These are phyloP conservation scores for Exophiala mesophila DNA, from an alignment of 2,329 filamentous ascomycete genomes.

Conservation along the genomic window DNA sequence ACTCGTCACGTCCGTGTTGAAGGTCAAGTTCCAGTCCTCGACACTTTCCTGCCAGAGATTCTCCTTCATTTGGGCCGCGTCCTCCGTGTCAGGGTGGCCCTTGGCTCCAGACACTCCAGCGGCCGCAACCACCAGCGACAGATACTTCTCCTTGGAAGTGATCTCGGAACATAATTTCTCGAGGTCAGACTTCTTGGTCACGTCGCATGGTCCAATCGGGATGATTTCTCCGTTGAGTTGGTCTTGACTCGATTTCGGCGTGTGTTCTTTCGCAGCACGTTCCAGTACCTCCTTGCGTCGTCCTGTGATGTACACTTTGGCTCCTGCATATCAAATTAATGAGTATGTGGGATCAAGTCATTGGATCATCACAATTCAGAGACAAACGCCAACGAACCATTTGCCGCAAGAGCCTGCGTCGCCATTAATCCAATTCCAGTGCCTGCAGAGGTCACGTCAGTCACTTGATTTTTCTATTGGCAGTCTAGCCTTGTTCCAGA, in stretches of 20 bases:
- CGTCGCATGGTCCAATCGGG: constrained; percentile 52
- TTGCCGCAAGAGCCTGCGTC: constrained; percentile 30
- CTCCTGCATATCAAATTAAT: constrained; percentile 18
- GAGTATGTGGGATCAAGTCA: not conserved
- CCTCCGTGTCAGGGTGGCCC: constrained; percentile 47
- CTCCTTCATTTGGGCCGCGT: constrained; percentile 52
- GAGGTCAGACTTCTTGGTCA: constrained; percentile 57
- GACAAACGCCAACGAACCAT: too few species aligned
- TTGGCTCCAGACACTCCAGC: constrained; percentile 64
- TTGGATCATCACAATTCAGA: not conserved
- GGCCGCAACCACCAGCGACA: constrained; percentile 62
- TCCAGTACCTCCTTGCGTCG: constrained; percentile 29
- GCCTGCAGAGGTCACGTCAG: too few species aligned
- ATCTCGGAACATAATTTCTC: constrained; percentile 52
- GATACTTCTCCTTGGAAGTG: constrained; percentile 54
- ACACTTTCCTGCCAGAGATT: constrained; percentile 60
- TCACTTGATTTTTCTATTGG: not conserved
- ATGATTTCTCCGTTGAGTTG: constrained; percentile 50
- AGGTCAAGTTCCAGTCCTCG: constrained; percentile 63
- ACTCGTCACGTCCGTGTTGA: constrained; percentile 65
- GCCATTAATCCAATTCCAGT: constrained; percentile 31
- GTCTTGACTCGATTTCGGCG: constrained; percentile 27
- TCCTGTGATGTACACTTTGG: constrained; percentile 32
- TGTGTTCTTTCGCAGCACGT: constrained; percentile 38
- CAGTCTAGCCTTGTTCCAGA: too few species aligned